Evolutionary conservation across 306 rosid species (phyloP).

Genomic region (Lathyrus oleraceus): DNA sequence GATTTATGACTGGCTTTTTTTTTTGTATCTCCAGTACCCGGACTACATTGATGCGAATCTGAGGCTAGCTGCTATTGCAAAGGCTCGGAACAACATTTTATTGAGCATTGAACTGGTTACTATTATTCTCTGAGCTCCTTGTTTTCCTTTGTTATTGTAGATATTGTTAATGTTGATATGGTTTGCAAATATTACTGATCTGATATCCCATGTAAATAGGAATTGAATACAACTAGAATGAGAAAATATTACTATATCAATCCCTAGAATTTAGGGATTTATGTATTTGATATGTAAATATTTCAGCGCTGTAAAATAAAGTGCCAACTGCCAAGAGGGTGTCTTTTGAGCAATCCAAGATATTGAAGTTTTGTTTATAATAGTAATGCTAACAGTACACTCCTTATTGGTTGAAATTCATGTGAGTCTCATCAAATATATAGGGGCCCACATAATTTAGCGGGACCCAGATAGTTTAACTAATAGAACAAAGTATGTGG

Average conservation of each 20-base stretch:
- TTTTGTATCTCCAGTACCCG: slow-evolving; percentile 65
- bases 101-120: slow-evolving; percentile 93
- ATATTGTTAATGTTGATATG: slow-evolving; percentile 5
- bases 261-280: neutral
- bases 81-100: slow-evolving; percentile 81
- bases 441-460: neutral
- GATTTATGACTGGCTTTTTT: slow-evolving; percentile 18
- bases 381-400: neutral
- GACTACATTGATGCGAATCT: slow-evolving; percentile 88
- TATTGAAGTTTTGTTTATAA: neutral
- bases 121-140: slow-evolving; percentile 32
- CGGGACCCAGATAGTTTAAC: neutral
- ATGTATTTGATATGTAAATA: neutral
- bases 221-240: neutral
- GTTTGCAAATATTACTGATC: neutral
- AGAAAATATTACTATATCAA: neutral
- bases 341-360: neutral
- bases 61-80: slow-evolving; percentile 94
- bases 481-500: neutral
- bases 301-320: neutral
- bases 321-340: neutral
- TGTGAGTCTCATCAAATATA: neutral
- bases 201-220: slow-evolving; percentile 4
- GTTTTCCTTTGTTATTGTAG: neutral
- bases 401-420: neutral